phyloP scores from a whole-genome alignment of 139 green algal species.

The Auxenochlorella pyrenoidosa region DNA sequence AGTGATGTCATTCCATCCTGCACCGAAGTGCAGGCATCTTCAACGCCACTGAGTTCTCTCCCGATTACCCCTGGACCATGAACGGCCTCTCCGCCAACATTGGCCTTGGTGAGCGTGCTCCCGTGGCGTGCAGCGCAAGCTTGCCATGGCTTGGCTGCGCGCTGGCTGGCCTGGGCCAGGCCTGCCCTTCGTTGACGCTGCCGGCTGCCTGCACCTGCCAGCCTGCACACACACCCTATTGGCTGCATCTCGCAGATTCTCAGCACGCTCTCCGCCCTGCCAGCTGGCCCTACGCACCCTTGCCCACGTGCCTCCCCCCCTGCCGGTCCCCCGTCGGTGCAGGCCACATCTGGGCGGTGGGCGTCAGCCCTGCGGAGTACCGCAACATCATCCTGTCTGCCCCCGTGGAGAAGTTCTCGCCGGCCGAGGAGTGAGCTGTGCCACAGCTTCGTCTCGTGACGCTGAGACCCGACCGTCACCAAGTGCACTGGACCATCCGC shows the following conservation, averaged over 20 bases:
- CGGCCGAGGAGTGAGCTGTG: not conserved
- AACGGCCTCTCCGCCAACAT: slow-evolving; percentile 4
- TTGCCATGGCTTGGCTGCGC: too few relatives aligned
- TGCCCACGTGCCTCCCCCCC: too few relatives aligned
- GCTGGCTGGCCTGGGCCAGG: too few relatives aligned
- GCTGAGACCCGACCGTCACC: too few relatives aligned
- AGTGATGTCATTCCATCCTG: not conserved
- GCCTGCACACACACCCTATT: too few relatives aligned
- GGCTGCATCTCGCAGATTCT: too few relatives aligned
- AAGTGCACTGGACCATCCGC: not conserved
- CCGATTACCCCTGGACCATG: slow-evolving; percentile 2
- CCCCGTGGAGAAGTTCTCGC: not conserved
- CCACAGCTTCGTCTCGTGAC: too few relatives aligned
- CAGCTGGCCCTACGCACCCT: too few relatives aligned
- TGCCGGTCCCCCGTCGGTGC: too few relatives aligned
- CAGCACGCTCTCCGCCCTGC: too few relatives aligned
- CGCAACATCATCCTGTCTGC: slow-evolving; percentile 4
- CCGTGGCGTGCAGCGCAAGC: not conserved
- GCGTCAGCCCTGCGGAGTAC: not conserved
- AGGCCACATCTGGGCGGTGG: slow-evolving; percentile 11
- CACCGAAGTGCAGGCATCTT: not conserved
- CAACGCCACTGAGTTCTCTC: not conserved
- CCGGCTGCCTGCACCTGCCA: too few relatives aligned
- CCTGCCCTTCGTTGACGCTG: too few relatives aligned
- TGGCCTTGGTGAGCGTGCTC: not conserved